A percentile compares a stretch with the other conserved stretches of the same genome.
These are phyloP conservation scores for Amylocystis lapponica DNA, from an alignment of 768 basidiomycete genomes.

Conservation along the genomic window DNA sequence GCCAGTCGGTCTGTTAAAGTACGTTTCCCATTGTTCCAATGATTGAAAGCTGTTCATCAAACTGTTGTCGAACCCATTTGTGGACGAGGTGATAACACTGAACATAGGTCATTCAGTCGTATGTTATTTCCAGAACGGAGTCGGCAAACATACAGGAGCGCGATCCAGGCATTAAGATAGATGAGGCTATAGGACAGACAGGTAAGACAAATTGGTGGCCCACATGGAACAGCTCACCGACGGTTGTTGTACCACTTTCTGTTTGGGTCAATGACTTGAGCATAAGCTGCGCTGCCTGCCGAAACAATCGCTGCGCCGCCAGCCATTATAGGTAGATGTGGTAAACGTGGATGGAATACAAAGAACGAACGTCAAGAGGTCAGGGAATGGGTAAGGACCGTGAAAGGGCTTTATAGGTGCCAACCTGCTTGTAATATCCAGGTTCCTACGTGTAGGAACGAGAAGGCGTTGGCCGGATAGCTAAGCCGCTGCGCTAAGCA, in stretches of 20 bases:
- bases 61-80: constrained; percentile 71
- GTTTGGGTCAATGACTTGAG: constrained; percentile 55
- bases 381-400: constrained; percentile 14
- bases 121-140: not conserved
- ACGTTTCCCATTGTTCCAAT: constrained; percentile 53
- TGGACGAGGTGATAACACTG: constrained; percentile 71
- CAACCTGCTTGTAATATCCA: too few relatives aligned
- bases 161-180: constrained; percentile 61
- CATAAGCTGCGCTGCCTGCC: constrained; percentile 32
- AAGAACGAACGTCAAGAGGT: constrained; percentile 20
- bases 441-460: too few relatives aligned
- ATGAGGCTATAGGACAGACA: constrained; percentile 39
- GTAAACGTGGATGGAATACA: constrained; percentile 7
- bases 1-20: constrained; percentile 51
- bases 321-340: constrained; percentile 40
- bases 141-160: constrained; percentile 44
- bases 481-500: too few relatives aligned
- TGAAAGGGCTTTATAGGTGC: constrained; percentile 14
- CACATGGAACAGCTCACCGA: constrained; percentile 36
- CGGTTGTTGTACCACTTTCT: constrained; percentile 76
- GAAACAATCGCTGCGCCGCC: constrained; percentile 38
- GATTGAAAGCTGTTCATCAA: constrained; percentile 81
- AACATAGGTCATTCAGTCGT: not conserved
- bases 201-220: not conserved
- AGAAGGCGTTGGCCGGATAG: too few relatives aligned